Percentiles rank a stretch among this genome's conserved stretches.
Conservation (phyloP, 169 alveolate genomes). For the Plasmodium knowlesi region DNA sequence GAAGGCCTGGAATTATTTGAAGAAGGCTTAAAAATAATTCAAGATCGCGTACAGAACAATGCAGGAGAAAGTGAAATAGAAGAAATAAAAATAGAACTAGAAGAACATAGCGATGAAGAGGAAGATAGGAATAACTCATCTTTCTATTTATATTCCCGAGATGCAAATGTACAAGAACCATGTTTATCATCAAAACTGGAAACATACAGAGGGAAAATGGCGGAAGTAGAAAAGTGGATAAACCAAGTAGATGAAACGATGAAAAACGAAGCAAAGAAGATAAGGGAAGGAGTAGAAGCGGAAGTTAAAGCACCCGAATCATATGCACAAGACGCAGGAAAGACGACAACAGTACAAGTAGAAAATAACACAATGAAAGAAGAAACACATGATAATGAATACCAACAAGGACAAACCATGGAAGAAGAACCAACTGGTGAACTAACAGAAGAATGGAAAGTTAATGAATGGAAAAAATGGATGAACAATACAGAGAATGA, state of each 20-base stretch:
- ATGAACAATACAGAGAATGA: constrained; percentile 1
- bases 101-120: constrained; percentile 7
- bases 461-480: constrained; percentile 30
- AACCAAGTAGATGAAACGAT: constrained; percentile 1
- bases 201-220: neutral
- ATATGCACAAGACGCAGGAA: neutral
- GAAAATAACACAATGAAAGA: neutral
- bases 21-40: constrained; percentile 39
- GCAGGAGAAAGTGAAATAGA: constrained; percentile 8
- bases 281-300: constrained; percentile 12
- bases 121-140: neutral
- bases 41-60: neutral
- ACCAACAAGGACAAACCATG: neutral
- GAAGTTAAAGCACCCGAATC: neutral
- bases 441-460: constrained; percentile 1
- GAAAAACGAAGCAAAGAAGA: constrained; percentile 6
- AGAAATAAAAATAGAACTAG: constrained; percentile 36
- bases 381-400: neutral
- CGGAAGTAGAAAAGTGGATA: constrained; percentile 28
- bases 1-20: constrained; percentile 35
- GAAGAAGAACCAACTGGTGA: neutral
- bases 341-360: neutral
- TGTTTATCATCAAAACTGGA: neutral
- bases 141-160: neutral
- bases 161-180: neutral